phyloP scores from a whole-genome alignment of 106 monocot species.

The Ottelia alismoides region DNA sequence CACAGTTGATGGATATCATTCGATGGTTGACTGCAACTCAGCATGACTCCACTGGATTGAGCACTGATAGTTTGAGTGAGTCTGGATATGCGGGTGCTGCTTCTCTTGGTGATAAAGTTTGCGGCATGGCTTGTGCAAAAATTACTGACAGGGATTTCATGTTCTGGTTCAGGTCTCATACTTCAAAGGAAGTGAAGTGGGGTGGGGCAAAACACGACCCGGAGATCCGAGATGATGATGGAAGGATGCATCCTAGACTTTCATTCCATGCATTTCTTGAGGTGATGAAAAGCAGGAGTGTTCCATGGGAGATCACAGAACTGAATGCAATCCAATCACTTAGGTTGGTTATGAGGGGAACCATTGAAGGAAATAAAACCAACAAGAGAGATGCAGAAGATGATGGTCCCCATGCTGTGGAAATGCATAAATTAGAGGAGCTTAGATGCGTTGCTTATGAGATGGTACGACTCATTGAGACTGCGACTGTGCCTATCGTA shows the following conservation, averaged over 20 bases:
- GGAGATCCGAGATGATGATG: conserved; percentile 17
- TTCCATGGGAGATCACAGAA: conserved; percentile 70
- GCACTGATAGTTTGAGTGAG: conserved; percentile 60
- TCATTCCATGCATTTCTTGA: conserved; percentile 74
- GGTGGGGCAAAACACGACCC: conserved; percentile 67
- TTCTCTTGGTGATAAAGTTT: conserved; percentile 40
- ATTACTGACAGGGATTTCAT: conserved; percentile 49
- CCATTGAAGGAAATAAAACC: conserved; percentile 18
- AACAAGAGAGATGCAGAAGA: conserved; percentile 2
- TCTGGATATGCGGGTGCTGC: conserved; percentile 54
- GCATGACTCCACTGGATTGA: conserved; percentile 47
- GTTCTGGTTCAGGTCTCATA: conserved; percentile 72
- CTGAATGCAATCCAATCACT: conserved; percentile 78
- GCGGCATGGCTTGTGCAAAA: conserved; percentile 71
- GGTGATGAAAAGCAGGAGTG: conserved; percentile 48
- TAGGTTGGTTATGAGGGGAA: conserved; percentile 53
- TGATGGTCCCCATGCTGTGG: not conserved
- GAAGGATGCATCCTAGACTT: conserved; percentile 61
- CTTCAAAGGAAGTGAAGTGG: conserved; percentile 68
- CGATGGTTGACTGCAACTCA: conserved; percentile 46
- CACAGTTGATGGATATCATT: conserved; percentile 38
- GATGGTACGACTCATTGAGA: conserved; percentile 80
- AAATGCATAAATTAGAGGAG: conserved; percentile 29
- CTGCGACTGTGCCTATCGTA: conserved; percentile 57
- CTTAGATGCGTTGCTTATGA: conserved; percentile 46